Evolutionary conservation across 345 rosid genomes (phyloP), one percentile per base, ranked within the genome.

Genomic region (Ceriops decandra): DNA sequence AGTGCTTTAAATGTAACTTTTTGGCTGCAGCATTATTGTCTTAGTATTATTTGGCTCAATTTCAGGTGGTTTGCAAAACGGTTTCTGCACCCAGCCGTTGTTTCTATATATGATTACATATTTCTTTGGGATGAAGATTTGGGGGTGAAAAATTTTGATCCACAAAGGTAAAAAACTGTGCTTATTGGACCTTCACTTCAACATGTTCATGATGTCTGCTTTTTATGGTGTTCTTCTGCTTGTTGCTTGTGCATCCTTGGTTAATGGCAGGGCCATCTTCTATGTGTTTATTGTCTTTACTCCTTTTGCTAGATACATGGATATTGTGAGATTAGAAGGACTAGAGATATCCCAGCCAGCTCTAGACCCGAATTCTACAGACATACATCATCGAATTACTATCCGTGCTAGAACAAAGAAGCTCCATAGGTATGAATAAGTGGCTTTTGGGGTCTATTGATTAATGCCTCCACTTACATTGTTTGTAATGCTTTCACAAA

Each of bases 311-410:
- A 95, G 99, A 70, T 95, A 95, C 87, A 71, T 95, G 69, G 36
- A 67, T 57, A 86, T 95, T 73, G 90, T 90, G 67, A 90, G 78
- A 78, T 67, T 85, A 1, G 98, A 84, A 60, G 97, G 97, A 51
- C 72, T 95, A 53, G 97, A 95, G 88, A 95, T 95, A 73, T 95
- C 99, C 70, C 99, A 95, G 81, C 99, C 99, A 19, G 99, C 99
- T 42, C 76, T 95, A 68, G 90, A 88, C 62, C 98, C 96, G 26
- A 88, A 95, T 77, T 95, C 98, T 28, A 88, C 99, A 1, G 92
- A 84, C 65, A 93, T 95, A 84, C 99, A 95, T 75, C 99, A 95
- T 75, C 81, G 97, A 74, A 85, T 95, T 64, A 95, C 99, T 38
- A 79, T 91, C 51, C 93, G 99, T n/a, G 76, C 97, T 7, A 90